Conservation (phyloP, 805 yeast genomes). For the Metschnikowia lachancei region DNA sequence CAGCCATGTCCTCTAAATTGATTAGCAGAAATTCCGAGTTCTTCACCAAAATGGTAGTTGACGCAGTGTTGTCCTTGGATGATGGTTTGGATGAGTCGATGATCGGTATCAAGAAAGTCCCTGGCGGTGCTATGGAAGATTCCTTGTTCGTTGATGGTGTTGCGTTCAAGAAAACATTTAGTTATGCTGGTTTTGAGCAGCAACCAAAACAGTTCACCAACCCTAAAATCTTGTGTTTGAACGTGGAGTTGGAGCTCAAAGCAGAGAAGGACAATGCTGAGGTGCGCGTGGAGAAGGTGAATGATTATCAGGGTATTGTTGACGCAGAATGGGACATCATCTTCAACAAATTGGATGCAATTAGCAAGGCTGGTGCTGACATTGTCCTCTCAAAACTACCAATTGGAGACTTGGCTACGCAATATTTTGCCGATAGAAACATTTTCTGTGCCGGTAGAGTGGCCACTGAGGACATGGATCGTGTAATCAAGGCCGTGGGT, state of each 20-base stretch:
- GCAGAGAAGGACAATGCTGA: conserved; percentile 99
- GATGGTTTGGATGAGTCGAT: conserved; percentile 81
- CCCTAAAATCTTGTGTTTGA: conserved; percentile 81
- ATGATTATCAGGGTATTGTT: conserved; percentile 91
- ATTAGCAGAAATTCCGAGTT: conserved; percentile 84
- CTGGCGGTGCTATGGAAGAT: conserved; percentile 97
- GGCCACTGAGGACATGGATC: conserved; percentile 80
- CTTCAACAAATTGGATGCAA: conserved; percentile 77
- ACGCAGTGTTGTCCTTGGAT: conserved; percentile 86
- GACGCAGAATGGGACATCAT: conserved; percentile 99
- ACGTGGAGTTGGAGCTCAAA: conserved; percentile 92
- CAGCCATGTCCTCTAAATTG: conserved; percentile 96
- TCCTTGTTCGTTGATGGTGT: conserved; percentile 88
- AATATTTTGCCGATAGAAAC: conserved; percentile 92
- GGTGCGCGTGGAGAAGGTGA: conserved; percentile 90
- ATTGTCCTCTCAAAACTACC: conserved; percentile 93
- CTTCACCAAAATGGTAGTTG: conserved; percentile 95
- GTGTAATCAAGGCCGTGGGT: conserved; percentile 92
- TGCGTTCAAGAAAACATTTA: conserved; percentile 94
- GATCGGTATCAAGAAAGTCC: conserved; percentile 90
- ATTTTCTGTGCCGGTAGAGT: conserved; percentile 98
- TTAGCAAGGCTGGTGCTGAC: conserved; percentile 82
- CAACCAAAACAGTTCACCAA: conserved; percentile 83
- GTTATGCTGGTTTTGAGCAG: conserved; percentile 98
- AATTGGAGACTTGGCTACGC: conserved; percentile 98